phyloP scores from a whole-genome alignment of 768 basidiomycete genomes.

The Mrakia blollopis region DNA sequence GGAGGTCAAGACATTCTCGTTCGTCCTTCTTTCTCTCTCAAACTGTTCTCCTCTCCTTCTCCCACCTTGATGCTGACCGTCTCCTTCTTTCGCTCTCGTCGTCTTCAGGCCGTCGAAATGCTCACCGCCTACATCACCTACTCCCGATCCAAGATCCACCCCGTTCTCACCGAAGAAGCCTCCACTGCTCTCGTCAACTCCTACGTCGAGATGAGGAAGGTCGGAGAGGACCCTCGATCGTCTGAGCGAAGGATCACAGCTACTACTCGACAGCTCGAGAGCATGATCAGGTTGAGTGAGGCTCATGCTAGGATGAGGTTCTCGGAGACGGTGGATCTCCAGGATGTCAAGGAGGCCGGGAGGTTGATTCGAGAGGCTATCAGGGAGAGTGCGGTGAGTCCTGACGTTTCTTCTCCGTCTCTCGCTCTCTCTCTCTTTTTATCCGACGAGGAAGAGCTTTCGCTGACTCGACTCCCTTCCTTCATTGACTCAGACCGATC shows the following conservation, averaged over 20 bases:
- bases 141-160: slow-evolving; percentile 77
- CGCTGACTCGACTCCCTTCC: not conserved
- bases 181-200: slow-evolving; percentile 74
- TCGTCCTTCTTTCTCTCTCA: slow-evolving; percentile 40
- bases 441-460: not conserved
- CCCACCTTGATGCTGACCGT: not conserved
- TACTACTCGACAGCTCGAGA: slow-evolving; percentile 93
- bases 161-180: slow-evolving; percentile 78
- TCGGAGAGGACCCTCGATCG: slow-evolving; percentile 78
- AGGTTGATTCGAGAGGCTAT: slow-evolving; percentile 97
- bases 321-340: slow-evolving; percentile 73
- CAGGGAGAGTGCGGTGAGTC: slow-evolving; percentile 56
- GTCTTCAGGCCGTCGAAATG: slow-evolving; percentile 72
- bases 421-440: not conserved
- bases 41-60: too few relatives aligned
- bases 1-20: slow-evolving; percentile 71
- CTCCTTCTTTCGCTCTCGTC: too few relatives aligned
- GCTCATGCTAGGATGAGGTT: slow-evolving; percentile 96
- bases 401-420: not conserved
- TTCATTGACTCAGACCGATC: slow-evolving; percentile 60
- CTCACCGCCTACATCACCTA: slow-evolving; percentile 93
- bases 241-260: slow-evolving; percentile 94
- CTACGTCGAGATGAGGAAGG: slow-evolving; percentile 90
- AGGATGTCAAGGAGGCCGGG: slow-evolving; percentile 83
- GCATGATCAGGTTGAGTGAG: slow-evolving; percentile 92